These are phyloP conservation scores for Carallia brachiata DNA, from an alignment of 345 rosid genomes.

Conservation along the genomic window DNA sequence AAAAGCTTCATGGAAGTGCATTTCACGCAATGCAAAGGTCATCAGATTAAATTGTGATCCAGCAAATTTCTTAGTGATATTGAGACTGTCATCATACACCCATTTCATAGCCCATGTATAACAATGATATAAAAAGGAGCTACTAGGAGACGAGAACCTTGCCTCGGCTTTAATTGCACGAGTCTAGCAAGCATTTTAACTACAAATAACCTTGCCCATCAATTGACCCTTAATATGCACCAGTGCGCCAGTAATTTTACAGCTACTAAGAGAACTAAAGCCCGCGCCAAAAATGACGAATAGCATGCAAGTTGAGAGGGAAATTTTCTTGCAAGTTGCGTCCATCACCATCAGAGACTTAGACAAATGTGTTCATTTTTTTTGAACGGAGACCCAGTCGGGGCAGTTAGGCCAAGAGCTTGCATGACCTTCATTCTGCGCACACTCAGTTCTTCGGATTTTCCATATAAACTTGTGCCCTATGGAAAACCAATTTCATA, in stretches of 20 bases:
- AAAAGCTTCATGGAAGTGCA: no score
- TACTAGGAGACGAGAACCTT: no score
- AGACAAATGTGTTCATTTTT: slow-evolving; percentile 16
- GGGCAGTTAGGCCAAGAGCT: slow-evolving; percentile 52
- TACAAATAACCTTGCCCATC: not conserved
- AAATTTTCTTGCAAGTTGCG: not conserved
- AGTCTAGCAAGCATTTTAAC: not conserved
- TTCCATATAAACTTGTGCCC: slow-evolving; percentile 20
- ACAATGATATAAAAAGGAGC: no score
- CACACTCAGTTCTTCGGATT: slow-evolving; percentile 34
- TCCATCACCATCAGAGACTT: slow-evolving; percentile 7
- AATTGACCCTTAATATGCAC: not conserved
- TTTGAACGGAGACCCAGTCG: slow-evolving; percentile 59
- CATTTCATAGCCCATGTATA: no score
- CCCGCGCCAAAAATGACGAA: not conserved
- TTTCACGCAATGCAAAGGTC: no score
- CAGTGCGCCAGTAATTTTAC: not conserved
- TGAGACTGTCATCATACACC: no score
- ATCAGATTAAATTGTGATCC: no score
- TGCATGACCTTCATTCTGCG: slow-evolving; percentile 59
- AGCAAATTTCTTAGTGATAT: no score
- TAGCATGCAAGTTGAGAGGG: not conserved
- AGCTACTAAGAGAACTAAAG: not conserved
- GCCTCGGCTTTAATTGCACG: no score
- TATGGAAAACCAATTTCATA: slow-evolving; percentile 8